Evolutionary conservation across 176 grass and related monocot genomes (phyloP).

Genomic region (Cenchrus americanus): DNA sequence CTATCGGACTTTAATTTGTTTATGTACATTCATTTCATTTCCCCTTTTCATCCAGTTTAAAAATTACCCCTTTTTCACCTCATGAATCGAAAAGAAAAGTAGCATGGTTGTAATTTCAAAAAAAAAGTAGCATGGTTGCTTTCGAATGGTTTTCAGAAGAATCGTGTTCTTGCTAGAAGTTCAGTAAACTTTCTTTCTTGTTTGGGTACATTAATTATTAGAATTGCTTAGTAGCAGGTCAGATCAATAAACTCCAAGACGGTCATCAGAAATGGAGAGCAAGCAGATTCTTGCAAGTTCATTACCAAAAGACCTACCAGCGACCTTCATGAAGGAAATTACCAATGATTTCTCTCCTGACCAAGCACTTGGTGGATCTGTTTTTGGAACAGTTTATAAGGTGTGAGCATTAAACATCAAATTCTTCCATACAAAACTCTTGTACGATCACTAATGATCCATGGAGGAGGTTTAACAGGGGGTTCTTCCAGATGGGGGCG

Average conservation of each 20-base stretch:
- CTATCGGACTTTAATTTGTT: too few species aligned
- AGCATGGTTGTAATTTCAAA: background rate
- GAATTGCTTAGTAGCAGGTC: background rate
- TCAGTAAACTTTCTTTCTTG: background rate
- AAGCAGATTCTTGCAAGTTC: background rate
- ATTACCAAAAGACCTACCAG: background rate
- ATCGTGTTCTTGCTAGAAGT: background rate
- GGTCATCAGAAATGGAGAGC: background rate
- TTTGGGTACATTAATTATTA: background rate
- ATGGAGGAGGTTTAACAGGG: background rate
- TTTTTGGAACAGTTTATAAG: constrained; percentile 2
- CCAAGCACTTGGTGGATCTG: background rate
- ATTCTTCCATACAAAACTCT: background rate
- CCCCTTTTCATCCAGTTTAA: too few species aligned
- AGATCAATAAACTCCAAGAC: background rate
- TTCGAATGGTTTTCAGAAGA: background rate
- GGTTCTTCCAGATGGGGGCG: background rate
- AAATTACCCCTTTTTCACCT: background rate
- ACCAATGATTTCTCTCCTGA: background rate
- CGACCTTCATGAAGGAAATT: constrained; percentile 20
- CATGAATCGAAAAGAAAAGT: background rate
- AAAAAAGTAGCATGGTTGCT: background rate
- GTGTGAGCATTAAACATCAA: background rate
- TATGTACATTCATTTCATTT: background rate
- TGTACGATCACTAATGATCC: background rate